A percentile compares a stretch with the other conserved stretches of the same genome.
Conservation (phyloP, 208 protist species). For the Acanthamoeba lenticulata region DNA sequence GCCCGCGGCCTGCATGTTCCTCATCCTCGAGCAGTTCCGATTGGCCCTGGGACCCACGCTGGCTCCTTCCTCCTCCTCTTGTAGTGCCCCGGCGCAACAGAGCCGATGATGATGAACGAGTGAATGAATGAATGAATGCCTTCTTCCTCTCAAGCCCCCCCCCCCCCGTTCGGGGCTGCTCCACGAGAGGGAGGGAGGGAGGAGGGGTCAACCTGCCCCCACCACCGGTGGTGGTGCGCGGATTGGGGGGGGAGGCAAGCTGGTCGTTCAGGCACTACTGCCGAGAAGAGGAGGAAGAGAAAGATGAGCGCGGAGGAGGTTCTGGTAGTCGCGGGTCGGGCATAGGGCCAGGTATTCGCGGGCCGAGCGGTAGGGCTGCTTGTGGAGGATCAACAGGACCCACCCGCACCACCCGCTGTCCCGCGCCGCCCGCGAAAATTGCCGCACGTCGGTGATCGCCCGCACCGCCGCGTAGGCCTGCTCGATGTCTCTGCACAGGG, state of each 20-base stretch:
- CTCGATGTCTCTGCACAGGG: not conserved
- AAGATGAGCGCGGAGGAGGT: not conserved
- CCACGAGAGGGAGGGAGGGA: too few relatives aligned
- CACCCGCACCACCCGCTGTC: not conserved
- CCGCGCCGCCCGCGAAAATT: not conserved
- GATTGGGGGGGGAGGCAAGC: not conserved
- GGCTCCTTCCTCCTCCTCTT: too few relatives aligned
- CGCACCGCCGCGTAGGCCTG: not conserved
- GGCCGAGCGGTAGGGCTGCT: not conserved
- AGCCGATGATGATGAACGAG: too few relatives aligned
- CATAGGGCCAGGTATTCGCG: not conserved
- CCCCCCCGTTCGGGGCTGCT: too few relatives aligned
- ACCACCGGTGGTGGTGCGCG: too few relatives aligned
- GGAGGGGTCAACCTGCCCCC: too few relatives aligned
- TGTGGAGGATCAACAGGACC: not conserved
- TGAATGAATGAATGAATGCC: too few relatives aligned
- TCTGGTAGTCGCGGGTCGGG: not conserved
- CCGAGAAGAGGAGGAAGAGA: not conserved
- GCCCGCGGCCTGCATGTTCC: constrained; percentile 23
- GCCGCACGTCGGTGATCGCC: not conserved
- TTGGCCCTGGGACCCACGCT: not conserved
- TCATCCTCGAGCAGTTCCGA: constrained; percentile 28
- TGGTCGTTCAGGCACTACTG: not conserved
- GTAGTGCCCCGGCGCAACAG: too few relatives aligned
- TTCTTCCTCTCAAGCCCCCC: too few relatives aligned